phyloP scores from a whole-genome alignment of 2,329 filamentous ascomycete genomes.

The Talaromyces amestolkiae region DNA sequence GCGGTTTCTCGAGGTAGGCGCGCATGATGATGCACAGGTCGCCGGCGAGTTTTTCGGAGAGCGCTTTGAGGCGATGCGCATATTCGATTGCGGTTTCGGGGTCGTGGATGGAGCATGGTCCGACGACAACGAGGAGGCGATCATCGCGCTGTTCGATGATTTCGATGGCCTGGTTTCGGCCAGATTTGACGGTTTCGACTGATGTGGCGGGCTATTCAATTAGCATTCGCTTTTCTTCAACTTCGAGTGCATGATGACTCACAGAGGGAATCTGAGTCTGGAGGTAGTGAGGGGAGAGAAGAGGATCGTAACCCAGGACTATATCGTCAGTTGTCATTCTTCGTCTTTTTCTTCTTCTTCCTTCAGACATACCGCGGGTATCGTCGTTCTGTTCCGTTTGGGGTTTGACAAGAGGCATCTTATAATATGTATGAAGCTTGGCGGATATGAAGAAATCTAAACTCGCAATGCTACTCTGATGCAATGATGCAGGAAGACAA shows the following conservation, averaged over 20 bases:
- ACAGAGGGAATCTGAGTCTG: slow-evolving; percentile 75
- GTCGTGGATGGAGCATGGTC: slow-evolving; percentile 97
- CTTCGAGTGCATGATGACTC: slow-evolving; percentile 42
- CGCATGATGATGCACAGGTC: slow-evolving; percentile 96
- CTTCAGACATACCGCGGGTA: slow-evolving; percentile 40
- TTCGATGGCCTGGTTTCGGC: slow-evolving; percentile 59
- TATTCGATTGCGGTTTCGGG: slow-evolving; percentile 86
- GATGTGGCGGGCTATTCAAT: slow-evolving; percentile 37
- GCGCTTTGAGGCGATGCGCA: slow-evolving; percentile 70
- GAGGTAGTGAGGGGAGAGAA: slow-evolving; percentile 85
- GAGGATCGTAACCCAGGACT: slow-evolving; percentile 87
- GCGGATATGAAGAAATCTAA: neutral
- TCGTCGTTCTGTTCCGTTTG: slow-evolving; percentile 45
- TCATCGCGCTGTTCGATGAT: slow-evolving; percentile 75
- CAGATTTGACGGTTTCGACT: slow-evolving; percentile 43
- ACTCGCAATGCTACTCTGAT: neutral
- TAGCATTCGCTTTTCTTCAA: slow-evolving; percentile 37
- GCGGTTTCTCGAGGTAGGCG: slow-evolving; percentile 97
- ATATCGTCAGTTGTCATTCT: neutral
- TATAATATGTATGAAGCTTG: slow-evolving; percentile 17
- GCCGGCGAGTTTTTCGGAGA: slow-evolving; percentile 74
- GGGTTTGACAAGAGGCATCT: slow-evolving; percentile 42
- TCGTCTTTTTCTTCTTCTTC: no score
- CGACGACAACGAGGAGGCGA: slow-evolving; percentile 89
- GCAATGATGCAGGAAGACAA: neutral